Conservation (phyloP, 306 rosid genomes). For the Acmispon strigosus region DNA sequence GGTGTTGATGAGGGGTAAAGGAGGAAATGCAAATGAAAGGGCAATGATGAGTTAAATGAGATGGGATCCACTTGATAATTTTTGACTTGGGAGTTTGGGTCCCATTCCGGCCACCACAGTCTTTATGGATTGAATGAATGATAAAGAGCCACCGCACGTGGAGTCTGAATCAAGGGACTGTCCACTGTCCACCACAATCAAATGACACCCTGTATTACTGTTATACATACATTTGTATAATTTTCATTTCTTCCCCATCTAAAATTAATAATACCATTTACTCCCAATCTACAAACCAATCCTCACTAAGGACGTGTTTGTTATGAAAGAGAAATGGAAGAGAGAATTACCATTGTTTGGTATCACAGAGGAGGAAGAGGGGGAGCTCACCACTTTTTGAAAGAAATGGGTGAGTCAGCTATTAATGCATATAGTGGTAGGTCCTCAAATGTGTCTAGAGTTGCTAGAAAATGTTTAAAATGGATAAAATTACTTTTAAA, state of each 20-base stretch:
- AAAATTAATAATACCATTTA: background rate
- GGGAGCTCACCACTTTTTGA: too few relatives aligned
- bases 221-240: background rate
- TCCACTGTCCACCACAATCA: slow-evolving; percentile 50
- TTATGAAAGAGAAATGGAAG: too few relatives aligned
- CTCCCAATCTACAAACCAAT: slow-evolving; percentile 2
- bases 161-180: slow-evolving; percentile 81
- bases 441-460: too few relatives aligned
- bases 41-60: slow-evolving; percentile 57
- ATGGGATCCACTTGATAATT: slow-evolving; percentile 65
- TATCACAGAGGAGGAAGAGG: too few relatives aligned
- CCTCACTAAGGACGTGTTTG: background rate
- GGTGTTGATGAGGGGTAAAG: slow-evolving; percentile 11
- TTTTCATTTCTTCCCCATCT: background rate
- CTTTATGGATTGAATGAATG: slow-evolving; percentile 69
- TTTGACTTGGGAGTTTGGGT: slow-evolving; percentile 53
- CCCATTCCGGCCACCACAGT: slow-evolving; percentile 63
- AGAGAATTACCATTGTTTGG: too few relatives aligned
- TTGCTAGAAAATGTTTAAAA: too few relatives aligned
- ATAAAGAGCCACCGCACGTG: slow-evolving; percentile 77
- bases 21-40: slow-evolving; percentile 19
- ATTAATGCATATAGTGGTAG: too few relatives aligned
- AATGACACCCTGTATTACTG: slow-evolving; percentile 25
- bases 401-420: too few relatives aligned
- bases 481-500: too few relatives aligned